Percentiles rank a stretch among this genome's conserved stretches.
phyloP scores from a whole-genome alignment of 2,329 filamentous ascomycete genomes.

The Aspergillus tubingensis region DNA sequence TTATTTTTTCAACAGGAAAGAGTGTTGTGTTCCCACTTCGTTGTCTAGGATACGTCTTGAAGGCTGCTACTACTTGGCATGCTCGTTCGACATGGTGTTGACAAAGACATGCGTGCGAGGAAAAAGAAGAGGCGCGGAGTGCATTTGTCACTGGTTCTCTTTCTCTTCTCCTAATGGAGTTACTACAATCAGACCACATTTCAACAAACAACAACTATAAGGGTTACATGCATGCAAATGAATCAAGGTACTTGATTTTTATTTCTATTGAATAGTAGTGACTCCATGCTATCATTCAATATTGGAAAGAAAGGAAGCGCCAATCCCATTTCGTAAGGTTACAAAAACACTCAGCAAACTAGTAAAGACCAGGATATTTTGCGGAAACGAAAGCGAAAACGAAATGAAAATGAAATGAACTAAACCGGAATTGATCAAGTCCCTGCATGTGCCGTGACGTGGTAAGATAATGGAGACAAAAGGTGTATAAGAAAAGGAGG shows the following conservation, averaged over 20 bases:
- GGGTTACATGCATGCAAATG: no score
- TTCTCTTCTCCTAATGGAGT: no score
- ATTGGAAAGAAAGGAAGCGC: background rate
- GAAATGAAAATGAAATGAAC: background rate
- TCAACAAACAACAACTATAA: no score
- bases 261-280: no score
- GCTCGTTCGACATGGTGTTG: no score
- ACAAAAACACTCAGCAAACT: background rate
- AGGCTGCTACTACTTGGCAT: no score
- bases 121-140: no score
- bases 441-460: background rate
- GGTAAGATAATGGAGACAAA: background rate
- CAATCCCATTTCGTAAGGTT: background rate
- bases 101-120: no score
- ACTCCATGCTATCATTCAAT: no score
- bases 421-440: background rate
- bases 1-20: slow-evolving; percentile 5
- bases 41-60: background rate
- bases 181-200: no score
- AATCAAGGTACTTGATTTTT: no score
- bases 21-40: background rate
- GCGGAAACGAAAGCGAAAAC: background rate
- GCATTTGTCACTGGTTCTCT: no score
- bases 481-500: background rate
- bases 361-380: slow-evolving; percentile 2